A percentile compares a stretch with the other conserved stretches of the same genome.
Evolutionary conservation across 1,139 yeast species (phyloP).

Genomic region (Blastobotrys illinoisensis): DNA sequence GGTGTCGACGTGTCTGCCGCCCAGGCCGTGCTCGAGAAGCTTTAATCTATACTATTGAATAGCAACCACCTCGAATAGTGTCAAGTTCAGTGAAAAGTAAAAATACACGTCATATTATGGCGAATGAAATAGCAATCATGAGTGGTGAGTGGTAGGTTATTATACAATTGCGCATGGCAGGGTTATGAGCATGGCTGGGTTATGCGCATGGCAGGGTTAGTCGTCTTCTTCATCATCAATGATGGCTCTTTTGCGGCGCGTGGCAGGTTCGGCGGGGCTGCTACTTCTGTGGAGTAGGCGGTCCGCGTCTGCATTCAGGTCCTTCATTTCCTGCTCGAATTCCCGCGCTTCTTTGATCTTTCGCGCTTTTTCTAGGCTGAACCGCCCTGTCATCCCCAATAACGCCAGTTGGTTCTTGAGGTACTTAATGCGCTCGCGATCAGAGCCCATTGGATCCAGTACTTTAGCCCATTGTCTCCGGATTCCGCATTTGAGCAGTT

Average conservation of each 20-base stretch:
- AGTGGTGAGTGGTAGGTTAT: too few relatives aligned
- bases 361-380: conserved; percentile 30
- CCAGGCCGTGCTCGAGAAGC: conserved; percentile 38
- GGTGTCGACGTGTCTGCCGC: conserved; percentile 56
- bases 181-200: too few relatives aligned
- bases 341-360: conserved; percentile 37
- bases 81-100: too few relatives aligned
- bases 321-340: conserved; percentile 33
- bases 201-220: background rate
- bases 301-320: conserved; percentile 20
- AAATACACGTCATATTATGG: too few relatives aligned
- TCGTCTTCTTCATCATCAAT: conserved; percentile 6
- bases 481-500: conserved; percentile 26
- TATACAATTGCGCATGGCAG: too few relatives aligned
- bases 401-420: conserved; percentile 20
- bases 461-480: conserved; percentile 24
- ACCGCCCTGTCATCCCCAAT: conserved; percentile 28
- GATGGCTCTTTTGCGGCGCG: conserved; percentile 3
- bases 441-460: conserved; percentile 21
- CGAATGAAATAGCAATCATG: too few relatives aligned
- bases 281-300: background rate
- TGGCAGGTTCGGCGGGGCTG: background rate
- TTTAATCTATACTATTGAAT: conserved; percentile 11
- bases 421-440: conserved; percentile 19
- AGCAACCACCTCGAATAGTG: too few relatives aligned